phyloP scores from a whole-genome alignment of 805 yeast genomes.

The Yarrowia sp. region DNA sequence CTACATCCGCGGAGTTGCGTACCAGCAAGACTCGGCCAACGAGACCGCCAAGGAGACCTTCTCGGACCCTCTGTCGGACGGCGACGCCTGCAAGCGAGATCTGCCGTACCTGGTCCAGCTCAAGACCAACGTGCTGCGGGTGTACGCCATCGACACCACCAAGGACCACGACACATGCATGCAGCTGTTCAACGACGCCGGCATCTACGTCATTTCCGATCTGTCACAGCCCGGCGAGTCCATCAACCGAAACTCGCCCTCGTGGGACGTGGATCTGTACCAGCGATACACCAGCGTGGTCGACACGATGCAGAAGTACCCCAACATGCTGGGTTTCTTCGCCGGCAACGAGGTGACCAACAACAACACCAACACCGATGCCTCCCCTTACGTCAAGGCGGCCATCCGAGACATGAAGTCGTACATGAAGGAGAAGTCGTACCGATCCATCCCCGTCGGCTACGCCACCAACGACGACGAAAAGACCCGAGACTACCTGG shows the following conservation, averaged over 20 bases:
- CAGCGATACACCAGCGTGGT: slow-evolving; percentile 82
- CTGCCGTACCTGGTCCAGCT: slow-evolving; percentile 74
- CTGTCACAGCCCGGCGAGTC: slow-evolving; percentile 84
- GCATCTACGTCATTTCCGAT: slow-evolving; percentile 91
- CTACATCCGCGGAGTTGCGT: slow-evolving; percentile 86
- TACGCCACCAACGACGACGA: slow-evolving; percentile 91
- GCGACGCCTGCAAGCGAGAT: slow-evolving; percentile 75
- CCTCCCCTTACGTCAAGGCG: slow-evolving; percentile 95
- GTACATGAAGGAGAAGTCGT: slow-evolving; percentile 69
- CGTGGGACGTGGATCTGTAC: slow-evolving; percentile 75
- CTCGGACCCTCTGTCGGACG: slow-evolving; percentile 80
- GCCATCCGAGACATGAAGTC: slow-evolving; percentile 88
- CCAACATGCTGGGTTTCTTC: slow-evolving; percentile 89
- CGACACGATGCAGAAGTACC: slow-evolving; percentile 76
- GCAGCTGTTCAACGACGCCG: slow-evolving; percentile 76
- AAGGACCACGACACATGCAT: slow-evolving; percentile 79
- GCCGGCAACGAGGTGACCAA: slow-evolving; percentile 98
- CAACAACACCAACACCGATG: slow-evolving; percentile 77
- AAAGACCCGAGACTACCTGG: slow-evolving; percentile 76
- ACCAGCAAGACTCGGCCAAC: slow-evolving; percentile 73
- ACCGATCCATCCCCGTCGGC: slow-evolving; percentile 89
- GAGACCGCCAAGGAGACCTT: slow-evolving; percentile 59
- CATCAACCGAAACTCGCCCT: slow-evolving; percentile 76
- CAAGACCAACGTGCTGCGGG: slow-evolving; percentile 79
- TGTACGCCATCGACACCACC: slow-evolving; percentile 81